phyloP scores from a whole-genome alignment of 805 yeast genomes.

The Blastobotrys robertii region DNA sequence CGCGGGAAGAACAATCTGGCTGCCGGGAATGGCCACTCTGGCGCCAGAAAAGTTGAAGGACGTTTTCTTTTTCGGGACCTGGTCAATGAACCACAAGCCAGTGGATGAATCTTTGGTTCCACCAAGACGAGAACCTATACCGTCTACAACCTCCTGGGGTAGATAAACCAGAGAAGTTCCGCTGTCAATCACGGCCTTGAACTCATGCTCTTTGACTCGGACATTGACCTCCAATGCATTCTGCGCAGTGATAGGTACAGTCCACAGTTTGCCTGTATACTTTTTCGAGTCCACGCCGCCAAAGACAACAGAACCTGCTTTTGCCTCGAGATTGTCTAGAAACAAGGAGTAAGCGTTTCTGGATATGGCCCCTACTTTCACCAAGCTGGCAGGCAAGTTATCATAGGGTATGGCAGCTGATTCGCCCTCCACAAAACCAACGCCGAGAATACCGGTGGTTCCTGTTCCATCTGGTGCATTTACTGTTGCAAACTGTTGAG shows the following conservation, averaged over 20 bases:
- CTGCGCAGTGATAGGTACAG: slow-evolving; percentile 25
- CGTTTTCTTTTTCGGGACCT: slow-evolving; percentile 13
- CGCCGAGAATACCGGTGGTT: slow-evolving; percentile 25
- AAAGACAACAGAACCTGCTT: slow-evolving; percentile 33
- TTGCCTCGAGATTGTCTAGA: slow-evolving; percentile 28
- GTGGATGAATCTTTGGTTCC: slow-evolving; percentile 30
- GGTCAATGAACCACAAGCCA: slow-evolving; percentile 1
- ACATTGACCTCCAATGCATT: slow-evolving; percentile 2
- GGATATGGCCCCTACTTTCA: slow-evolving; percentile 34
- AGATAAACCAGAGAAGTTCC: slow-evolving; percentile 18
- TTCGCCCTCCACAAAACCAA: slow-evolving; percentile 27
- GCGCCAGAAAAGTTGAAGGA: slow-evolving; percentile 16
- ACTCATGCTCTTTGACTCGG: too few species aligned
- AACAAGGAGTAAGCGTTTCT: slow-evolving; percentile 38
- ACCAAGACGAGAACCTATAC: slow-evolving; percentile 29
- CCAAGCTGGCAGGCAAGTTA: slow-evolving; percentile 57
- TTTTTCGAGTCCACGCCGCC: slow-evolving; percentile 39
- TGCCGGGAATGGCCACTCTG: slow-evolving; percentile 14
- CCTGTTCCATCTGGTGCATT: slow-evolving; percentile 4
- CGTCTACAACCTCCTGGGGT: slow-evolving; percentile 19
- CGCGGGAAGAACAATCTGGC: slow-evolving; percentile 12
- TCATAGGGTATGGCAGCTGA: slow-evolving; percentile 33
- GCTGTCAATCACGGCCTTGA: slow-evolving; percentile 16
- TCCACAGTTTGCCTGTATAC: slow-evolving; percentile 30
- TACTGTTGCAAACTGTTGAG: neutral